Base-by-base conservation (phyloP, 768 basidiomycete genomes). In the Agaricus blazei region DNA sequence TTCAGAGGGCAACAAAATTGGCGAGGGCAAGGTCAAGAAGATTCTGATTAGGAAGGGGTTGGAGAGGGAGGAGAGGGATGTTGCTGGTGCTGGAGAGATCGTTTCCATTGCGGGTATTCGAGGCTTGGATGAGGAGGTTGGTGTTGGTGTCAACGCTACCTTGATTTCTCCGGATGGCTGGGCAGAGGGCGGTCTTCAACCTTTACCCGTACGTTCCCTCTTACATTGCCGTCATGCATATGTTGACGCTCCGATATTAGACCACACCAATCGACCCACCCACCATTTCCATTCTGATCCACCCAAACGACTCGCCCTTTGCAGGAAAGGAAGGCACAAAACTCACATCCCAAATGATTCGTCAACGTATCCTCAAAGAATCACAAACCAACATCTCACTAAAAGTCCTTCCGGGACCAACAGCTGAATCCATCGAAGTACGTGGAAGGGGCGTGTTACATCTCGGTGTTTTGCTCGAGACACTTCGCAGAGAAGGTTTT, bases 231-330 rank as follows among this genome's bases (percentile, higher is more conserved):
- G 26, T 14, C 11, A 2, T n/a, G 31, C n/a, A 52, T 14, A 59
- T 64, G 61, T 63, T 34, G 1, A 29, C n/a, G 34, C 26, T 19
- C 23, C 44, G 26, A 23, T 56, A 34, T 0, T 6, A 67, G 66
- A 70, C 77, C 2, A 77, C 77, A 0, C 78, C 77, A 31, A 80
- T 80, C 29, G 77, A 78, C 62, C 77, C 78, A 1, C 78, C 77
- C 0, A 80, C 77, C 6, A 78, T 80, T 58, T 77, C 75, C 23
- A 72, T 77, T 59, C 69, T 74, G 48, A 65, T 80, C 2, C 70
- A 76, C 56, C 72, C 78, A 48, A 78, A 80, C 59, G 76, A 78
- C 56, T 75, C 75, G 6, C 77, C 78, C 1, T 68, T 78, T 42
- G 75, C 70, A 15, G 77, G 75, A 9, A 68, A 68, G 31, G 77